Evolutionary conservation across 805 yeast genomes (phyloP), one percentile per base, ranked within the genome.

Genomic region (Nakazawaea peltata): DNA sequence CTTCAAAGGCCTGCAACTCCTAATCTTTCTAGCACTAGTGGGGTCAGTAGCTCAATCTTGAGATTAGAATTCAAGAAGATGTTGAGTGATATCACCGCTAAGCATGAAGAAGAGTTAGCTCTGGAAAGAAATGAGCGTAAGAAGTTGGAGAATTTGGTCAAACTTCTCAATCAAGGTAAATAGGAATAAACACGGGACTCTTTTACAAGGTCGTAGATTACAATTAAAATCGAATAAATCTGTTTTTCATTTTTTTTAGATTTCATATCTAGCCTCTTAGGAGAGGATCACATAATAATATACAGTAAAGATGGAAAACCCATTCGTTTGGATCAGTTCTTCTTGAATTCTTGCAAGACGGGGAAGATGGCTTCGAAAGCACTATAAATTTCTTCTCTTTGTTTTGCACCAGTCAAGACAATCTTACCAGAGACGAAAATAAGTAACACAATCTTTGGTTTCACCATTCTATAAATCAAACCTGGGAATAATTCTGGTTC

Each of bases 401-500:
- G 97, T 59, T 92, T 92, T 14, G 98, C 98, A 69, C 98, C 98
- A 6, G 98, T 92, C 48, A 92, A 68, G 34, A 92, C 98, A 61
- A 92, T 92, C 60, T 92, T 92, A 23, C 98, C 98, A 19, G 95
- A 83, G 33, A 92, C 98, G 59, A 92, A 92, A 49, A 92, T 88
- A 62, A 92, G 72, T 52, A 92, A 66, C 35, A 92, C 98, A 63
- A 92, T 92, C 61, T 92, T 92, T 13, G 98, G 98, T 59, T 90
- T 90, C 49, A 92, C 98, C 98, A 92, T 92, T 72, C 98, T 86
- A 69, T 92, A 92, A 63, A 92, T 92, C 49, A 92, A 72, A 53
- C 98, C 98, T 3, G 98, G 98, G 61, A 92, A 92, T 55, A 92
- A 68, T 61, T 92, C 98, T 3, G 98, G 98, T 61, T 92, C 98